These are phyloP conservation scores for Cyanophora paradoxa DNA, from an alignment of 78 protist genomes.

Conservation along the genomic window DNA sequence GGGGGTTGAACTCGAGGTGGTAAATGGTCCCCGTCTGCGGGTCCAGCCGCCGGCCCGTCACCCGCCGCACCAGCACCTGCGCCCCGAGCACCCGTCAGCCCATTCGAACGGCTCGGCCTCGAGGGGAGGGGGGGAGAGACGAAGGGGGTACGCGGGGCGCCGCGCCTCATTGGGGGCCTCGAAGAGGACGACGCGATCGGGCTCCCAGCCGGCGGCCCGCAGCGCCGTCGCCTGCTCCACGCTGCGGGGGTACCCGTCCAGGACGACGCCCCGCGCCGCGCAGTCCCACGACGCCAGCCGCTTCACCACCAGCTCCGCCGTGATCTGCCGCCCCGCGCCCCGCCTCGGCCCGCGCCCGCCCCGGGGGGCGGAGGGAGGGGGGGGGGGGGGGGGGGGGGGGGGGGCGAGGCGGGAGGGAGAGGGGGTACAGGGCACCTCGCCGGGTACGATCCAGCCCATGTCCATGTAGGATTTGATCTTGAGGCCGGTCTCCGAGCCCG, in stretches of 20 bases:
- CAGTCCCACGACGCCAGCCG: conserved; percentile 4
- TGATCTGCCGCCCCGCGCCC: too few relatives aligned
- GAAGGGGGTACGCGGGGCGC: too few relatives aligned
- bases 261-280: conserved; percentile 31
- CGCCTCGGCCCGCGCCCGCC: too few relatives aligned
- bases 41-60: conserved; percentile 36
- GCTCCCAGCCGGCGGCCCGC: neutral
- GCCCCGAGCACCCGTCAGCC: too few relatives aligned
- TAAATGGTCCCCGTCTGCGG: conserved; percentile 40
- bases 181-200: conserved; percentile 30
- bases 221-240: conserved; percentile 24
- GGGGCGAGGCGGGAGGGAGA: too few relatives aligned
- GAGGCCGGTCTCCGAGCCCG: neutral
- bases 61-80: conserved; percentile 11
- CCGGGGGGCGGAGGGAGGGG: too few relatives aligned
- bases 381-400: too few relatives aligned
- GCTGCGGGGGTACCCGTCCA: conserved; percentile 61
- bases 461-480: conserved; percentile 8
- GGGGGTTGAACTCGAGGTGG: conserved; percentile 44
- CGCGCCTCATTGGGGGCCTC: conserved; percentile 35
- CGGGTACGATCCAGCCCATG: conserved; percentile 41
- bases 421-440: too few relatives aligned
- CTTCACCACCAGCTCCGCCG: conserved; percentile 4
- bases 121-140: too few relatives aligned
- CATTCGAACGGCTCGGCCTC: too few relatives aligned